Base-by-base conservation (phyloP, 1,139 yeast genomes). In the Pichia sp. region DNA sequence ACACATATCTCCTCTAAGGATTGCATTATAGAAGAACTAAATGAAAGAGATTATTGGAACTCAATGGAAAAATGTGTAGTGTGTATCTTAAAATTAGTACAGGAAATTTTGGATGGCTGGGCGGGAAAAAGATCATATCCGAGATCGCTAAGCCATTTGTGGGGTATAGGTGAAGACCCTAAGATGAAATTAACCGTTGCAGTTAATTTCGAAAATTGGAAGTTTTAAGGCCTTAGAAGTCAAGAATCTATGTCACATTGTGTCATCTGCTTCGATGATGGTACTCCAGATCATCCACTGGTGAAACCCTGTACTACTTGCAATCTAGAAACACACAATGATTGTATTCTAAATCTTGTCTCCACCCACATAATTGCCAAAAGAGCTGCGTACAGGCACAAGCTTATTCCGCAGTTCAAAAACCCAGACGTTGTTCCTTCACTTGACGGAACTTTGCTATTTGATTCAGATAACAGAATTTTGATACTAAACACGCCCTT, bases 231-330 rank as follows among this genome's bases (percentile, higher is more conserved):
- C n/a, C n/a, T n/a, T n/a, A n/a, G n/a, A n/a, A n/a, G n/a, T n/a
- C n/a, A 25, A 25, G 28, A 25, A 25, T 22, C n/a, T 13, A 41
- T 44, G 53, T 10, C 48, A 6, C 41, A 36, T 41, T 52, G 55
- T 22, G 28, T 28, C 18, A 47, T 52, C 2, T 52, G 55, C 19
- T 37, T 36, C 30, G 55, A 47, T 13, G 50, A 52, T 10, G 51
- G 41, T 7, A 47, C 49, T 5, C 4, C 10, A 2, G 19, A 37
- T 2, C 25, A 30, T 1, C 51, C 53, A 3, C 34, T 52, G 22
- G 23, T 52, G 3, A 18, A n/a, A 3, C 55, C 55, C 23, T 52
- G 55, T 19, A 22, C 18, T 2, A 22, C 16, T 1, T 52, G 55
- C 41, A 34, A 19, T 5, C 5, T 52, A 22, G 31, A 30, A n/a